Conservation (phyloP, 208 protist species). For the Leishmania turanica region DNA sequence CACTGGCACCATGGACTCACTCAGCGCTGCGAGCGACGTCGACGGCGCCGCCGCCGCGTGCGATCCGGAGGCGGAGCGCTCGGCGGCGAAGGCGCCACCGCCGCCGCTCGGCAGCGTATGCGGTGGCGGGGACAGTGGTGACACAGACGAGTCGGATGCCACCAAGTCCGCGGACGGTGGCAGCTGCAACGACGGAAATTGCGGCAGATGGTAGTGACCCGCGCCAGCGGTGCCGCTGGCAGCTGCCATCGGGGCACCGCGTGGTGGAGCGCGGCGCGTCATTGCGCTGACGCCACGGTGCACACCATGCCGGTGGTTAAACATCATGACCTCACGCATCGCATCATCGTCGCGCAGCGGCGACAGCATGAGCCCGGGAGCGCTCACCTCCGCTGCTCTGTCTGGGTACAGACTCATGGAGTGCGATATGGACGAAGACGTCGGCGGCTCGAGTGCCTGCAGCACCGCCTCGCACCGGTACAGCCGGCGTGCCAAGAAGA, state of each 20-base stretch:
- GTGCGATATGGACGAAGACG: background rate
- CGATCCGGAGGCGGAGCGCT: background rate
- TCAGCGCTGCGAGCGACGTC: slow-evolving; percentile 15
- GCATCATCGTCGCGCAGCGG: slow-evolving; percentile 17
- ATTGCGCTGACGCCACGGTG: slow-evolving; percentile 13
- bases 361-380: slow-evolving; percentile 9
- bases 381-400: background rate
- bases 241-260: background rate
- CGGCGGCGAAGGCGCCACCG: background rate
- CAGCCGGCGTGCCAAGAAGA: slow-evolving; percentile 19
- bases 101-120: background rate
- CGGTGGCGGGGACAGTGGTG: background rate
- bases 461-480: slow-evolving; percentile 27
- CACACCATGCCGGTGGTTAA: slow-evolving; percentile 1
- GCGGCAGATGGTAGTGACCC: background rate
- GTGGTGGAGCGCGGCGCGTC: slow-evolving; percentile 9
- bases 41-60: background rate
- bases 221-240: background rate
- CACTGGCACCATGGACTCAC: slow-evolving; percentile 23
- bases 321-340: background rate
- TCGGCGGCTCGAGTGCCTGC: slow-evolving; percentile 5
- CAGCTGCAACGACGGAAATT: slow-evolving; percentile 3
- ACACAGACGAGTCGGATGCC: background rate
- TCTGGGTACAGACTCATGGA: background rate
- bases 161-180: background rate